Conservation (phyloP, 176 grass and related monocot species). For the Avena atlantica region DNA sequence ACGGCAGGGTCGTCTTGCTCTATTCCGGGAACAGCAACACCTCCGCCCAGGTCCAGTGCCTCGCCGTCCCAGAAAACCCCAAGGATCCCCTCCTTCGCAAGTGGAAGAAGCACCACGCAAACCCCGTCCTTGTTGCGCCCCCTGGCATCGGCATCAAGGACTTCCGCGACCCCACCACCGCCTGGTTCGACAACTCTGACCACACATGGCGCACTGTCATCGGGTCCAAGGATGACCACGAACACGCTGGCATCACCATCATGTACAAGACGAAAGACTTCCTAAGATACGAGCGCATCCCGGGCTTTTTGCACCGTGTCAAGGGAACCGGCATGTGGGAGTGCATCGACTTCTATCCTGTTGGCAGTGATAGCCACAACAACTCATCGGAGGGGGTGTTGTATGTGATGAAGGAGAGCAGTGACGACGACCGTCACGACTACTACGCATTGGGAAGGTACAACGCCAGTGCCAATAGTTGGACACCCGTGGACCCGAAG, state of each 20-base stretch:
- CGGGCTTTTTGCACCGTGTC: not conserved
- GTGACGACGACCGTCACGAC: constrained; percentile 79
- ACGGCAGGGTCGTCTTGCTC: not conserved
- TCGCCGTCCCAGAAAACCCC: not conserved
- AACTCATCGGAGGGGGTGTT: constrained; percentile 40
- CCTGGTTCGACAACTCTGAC: not conserved
- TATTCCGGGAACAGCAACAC: not conserved
- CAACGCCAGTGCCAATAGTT: constrained; percentile 35
- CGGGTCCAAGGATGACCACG: not conserved
- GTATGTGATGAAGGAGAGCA: constrained; percentile 82
- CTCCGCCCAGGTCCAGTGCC: not conserved
- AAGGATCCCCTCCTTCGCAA: not conserved
- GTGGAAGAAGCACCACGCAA: not conserved
- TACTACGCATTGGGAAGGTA: constrained; percentile 88
- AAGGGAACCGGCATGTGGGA: constrained; percentile 8
- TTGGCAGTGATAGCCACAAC: not conserved
- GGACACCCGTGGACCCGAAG: constrained; percentile 62
- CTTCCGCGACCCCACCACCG: constrained; percentile 1
- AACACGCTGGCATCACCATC: not conserved
- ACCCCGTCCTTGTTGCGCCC: not conserved
- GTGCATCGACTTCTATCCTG: not conserved
- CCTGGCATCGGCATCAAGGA: not conserved
- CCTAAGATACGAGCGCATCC: not conserved
- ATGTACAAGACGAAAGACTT: not conserved
- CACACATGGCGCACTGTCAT: not conserved